A percentile compares a stretch with the other conserved stretches of the same genome.
phyloP scores from a whole-genome alignment of 2,329 filamentous ascomycete genomes.

The Monilinia fructigena region DNA sequence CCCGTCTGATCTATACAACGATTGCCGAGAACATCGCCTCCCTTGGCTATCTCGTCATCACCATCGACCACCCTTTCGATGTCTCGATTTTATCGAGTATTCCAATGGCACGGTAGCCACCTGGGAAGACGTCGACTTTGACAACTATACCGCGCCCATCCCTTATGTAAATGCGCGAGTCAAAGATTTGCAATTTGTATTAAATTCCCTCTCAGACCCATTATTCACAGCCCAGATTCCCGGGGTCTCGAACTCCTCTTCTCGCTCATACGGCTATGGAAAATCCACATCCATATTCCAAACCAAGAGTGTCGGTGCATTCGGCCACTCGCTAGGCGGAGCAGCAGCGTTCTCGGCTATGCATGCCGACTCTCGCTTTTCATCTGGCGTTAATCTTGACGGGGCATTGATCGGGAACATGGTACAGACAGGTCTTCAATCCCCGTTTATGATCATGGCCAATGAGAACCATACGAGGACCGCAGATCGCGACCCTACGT shows the following conservation, averaged over 20 bases:
- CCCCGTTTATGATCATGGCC: constrained; percentile 41
- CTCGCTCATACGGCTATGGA: neutral
- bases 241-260: neutral
- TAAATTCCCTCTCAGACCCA: constrained; percentile 28
- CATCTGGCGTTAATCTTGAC: constrained; percentile 44
- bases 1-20: constrained; percentile 39
- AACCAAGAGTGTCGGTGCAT: constrained; percentile 33
- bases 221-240: constrained; percentile 16
- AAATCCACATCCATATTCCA: neutral
- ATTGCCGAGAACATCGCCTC: constrained; percentile 41
- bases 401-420: constrained; percentile 40
- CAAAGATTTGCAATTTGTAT: constrained; percentile 34
- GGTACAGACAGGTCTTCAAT: constrained; percentile 32
- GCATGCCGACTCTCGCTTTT: constrained; percentile 38
- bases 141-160: constrained; percentile 23
- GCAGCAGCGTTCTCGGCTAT: constrained; percentile 41
- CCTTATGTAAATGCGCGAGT: constrained; percentile 29
- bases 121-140: constrained; percentile 27
- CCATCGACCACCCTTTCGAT: constrained; percentile 43
- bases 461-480: constrained; percentile 36
- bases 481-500: constrained; percentile 29
- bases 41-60: constrained; percentile 40
- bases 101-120: constrained; percentile 33
- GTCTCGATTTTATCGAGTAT: constrained; percentile 39
- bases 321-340: constrained; percentile 41